Evolutionary conservation across 495 filamentous ascomycete species (phyloP).

Genomic region (Aspergillus bridgeri): DNA sequence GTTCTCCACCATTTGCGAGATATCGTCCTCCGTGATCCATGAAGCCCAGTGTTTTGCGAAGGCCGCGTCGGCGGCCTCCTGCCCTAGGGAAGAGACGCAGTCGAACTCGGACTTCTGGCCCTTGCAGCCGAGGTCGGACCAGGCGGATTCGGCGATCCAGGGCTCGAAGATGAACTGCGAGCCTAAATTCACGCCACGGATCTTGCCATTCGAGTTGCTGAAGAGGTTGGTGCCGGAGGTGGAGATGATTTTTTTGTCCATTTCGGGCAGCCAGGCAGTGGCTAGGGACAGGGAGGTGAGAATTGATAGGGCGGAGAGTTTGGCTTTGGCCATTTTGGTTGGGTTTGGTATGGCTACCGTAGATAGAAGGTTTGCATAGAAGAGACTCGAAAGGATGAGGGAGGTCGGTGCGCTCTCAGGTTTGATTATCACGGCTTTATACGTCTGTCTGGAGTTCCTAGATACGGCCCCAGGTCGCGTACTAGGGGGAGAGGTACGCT

Average conservation of each 20-base stretch:
- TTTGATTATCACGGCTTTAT: background rate
- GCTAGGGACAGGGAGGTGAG: slow-evolving; percentile 11
- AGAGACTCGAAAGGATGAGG: too few relatives aligned
- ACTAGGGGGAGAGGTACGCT: too few relatives aligned
- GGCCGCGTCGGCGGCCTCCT: slow-evolving; percentile 47
- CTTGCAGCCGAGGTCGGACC: slow-evolving; percentile 55
- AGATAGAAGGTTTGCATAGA: too few relatives aligned
- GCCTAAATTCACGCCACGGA: slow-evolving; percentile 61
- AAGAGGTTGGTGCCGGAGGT: slow-evolving; percentile 28
- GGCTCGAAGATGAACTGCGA: slow-evolving; percentile 58
- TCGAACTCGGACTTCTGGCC: slow-evolving; percentile 51
- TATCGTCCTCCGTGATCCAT: slow-evolving; percentile 56
- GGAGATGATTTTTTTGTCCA: slow-evolving; percentile 26
- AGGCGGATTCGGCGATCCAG: slow-evolving; percentile 52
- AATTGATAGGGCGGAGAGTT: slow-evolving; percentile 5
- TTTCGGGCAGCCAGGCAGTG: slow-evolving; percentile 31
- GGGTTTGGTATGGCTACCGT: background rate
- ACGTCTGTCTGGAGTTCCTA: too few relatives aligned
- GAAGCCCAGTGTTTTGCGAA: slow-evolving; percentile 57
- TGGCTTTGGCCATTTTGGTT: background rate
- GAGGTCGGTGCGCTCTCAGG: background rate
- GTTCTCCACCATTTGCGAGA: slow-evolving; percentile 48
- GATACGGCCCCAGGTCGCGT: too few relatives aligned
- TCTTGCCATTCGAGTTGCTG: slow-evolving; percentile 35
- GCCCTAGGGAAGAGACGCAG: slow-evolving; percentile 53